Conservation (phyloP, 2,329 filamentous ascomycete genomes). For the Alternaria tenuissima region DNA sequence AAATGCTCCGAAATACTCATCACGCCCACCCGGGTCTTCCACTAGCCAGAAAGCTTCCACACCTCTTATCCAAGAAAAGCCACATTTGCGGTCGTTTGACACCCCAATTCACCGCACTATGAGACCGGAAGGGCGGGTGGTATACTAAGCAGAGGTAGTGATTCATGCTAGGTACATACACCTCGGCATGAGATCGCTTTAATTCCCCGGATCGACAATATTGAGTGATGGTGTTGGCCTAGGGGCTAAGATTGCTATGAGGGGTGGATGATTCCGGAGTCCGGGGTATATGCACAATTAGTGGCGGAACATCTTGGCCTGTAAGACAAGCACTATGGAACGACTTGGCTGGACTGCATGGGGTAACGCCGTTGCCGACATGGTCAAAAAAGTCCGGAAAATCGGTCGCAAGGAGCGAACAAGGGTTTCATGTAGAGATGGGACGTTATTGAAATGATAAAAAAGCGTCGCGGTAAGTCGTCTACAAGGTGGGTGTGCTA, state of each 20-base stretch:
- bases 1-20: conserved; percentile 29
- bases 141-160: background rate
- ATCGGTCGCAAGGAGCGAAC: background rate
- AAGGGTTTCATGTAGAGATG: background rate
- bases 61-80: background rate
- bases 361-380: background rate
- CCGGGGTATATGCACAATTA: conserved; percentile 31
- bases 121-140: conserved; percentile 4
- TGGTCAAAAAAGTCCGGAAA: background rate
- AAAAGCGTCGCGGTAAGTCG: background rate
- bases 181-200: background rate
- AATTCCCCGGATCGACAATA: background rate
- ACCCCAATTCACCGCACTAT: background rate
- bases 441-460: background rate
- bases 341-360: conserved; percentile 24
- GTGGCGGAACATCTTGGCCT: conserved; percentile 37
- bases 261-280: background rate
- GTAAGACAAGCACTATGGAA: conserved; percentile 30
- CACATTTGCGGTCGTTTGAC: background rate
- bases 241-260: background rate
- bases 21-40: conserved; percentile 27
- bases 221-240: background rate
- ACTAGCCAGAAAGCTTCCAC: conserved; percentile 8
- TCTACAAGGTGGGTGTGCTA: background rate
- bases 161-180: background rate